Conservation (phyloP, 495 filamentous ascomycete genomes). For the Darksidea phi region DNA sequence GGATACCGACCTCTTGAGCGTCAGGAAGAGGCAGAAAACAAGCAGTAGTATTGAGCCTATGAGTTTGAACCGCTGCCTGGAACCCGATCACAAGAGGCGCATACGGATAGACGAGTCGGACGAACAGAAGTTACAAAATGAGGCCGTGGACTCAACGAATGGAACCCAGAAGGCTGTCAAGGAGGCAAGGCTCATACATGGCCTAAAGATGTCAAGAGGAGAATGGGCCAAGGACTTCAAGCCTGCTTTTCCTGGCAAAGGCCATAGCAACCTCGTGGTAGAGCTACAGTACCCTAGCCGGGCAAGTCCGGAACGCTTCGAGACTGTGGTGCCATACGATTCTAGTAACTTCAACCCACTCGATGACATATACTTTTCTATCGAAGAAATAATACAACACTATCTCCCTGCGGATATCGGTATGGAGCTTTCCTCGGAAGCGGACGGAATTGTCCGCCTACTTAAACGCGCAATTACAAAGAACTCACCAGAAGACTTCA, state of each 20-base stretch:
- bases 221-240: conserved; percentile 29
- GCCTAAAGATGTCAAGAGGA: conserved; percentile 26
- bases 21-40: conserved; percentile 35
- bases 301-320: conserved; percentile 50
- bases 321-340: conserved; percentile 73
- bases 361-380: conserved; percentile 77
- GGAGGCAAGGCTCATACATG: conserved; percentile 21
- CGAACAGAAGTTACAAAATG: background rate
- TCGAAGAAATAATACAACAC: conserved; percentile 67
- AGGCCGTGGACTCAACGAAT: background rate
- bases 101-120: conserved; percentile 18
- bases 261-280: conserved; percentile 21
- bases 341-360: conserved; percentile 77
- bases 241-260: conserved; percentile 22
- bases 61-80: conserved; percentile 18
- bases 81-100: conserved; percentile 28
- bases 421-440: conserved; percentile 67
- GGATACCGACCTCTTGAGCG: conserved; percentile 3
- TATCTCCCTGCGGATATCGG: conserved; percentile 70
- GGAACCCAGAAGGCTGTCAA: background rate
- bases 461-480: conserved; percentile 67
- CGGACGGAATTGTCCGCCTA: conserved; percentile 67
- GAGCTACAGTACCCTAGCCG: conserved; percentile 45
- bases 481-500: conserved; percentile 64
- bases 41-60: conserved; percentile 32